phyloP scores from a whole-genome alignment of 1,139 yeast species.

The Diutina pseudorugosa region DNA sequence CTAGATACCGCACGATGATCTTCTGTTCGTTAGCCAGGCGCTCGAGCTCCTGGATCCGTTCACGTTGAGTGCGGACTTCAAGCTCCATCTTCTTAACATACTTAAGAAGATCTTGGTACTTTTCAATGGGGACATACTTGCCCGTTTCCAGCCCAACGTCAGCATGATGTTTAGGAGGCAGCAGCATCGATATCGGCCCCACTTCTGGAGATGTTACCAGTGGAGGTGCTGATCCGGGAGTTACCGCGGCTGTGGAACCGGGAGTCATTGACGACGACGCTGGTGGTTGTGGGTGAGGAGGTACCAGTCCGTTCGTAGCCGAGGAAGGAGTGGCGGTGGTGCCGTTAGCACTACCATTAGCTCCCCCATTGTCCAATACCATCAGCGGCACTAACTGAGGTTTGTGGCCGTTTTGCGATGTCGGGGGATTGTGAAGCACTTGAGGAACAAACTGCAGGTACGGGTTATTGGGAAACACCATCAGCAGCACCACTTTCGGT shows the following conservation, averaged over 20 bases:
- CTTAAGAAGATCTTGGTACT: neutral
- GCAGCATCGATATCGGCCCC: neutral
- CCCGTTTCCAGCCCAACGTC: neutral
- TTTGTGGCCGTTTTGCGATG: neutral
- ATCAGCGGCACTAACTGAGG: neutral
- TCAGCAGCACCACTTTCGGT: neutral
- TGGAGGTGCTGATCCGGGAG: too few relatives aligned
- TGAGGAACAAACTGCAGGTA: constrained; percentile 1
- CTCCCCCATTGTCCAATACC: neutral
- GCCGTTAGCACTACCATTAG: neutral
- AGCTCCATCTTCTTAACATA: constrained; percentile 1
- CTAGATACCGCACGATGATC: neutral
- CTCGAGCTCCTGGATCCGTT: neutral
- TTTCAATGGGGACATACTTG: neutral
- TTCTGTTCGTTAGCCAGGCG: neutral
- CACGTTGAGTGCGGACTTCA: neutral
- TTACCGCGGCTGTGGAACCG: too few relatives aligned
- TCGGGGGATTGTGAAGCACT: neutral
- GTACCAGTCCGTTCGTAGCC: too few relatives aligned
- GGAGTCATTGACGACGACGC: too few relatives aligned
- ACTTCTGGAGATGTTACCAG: neutral
- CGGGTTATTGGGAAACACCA: neutral
- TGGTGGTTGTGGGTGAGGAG: too few relatives aligned
- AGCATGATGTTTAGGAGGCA: neutral
- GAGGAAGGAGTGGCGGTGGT: neutral